Percentiles rank a stretch among this genome's conserved stretches.
phyloP scores from a whole-genome alignment of 441 rosid species.

The Capsella rubella region DNA sequence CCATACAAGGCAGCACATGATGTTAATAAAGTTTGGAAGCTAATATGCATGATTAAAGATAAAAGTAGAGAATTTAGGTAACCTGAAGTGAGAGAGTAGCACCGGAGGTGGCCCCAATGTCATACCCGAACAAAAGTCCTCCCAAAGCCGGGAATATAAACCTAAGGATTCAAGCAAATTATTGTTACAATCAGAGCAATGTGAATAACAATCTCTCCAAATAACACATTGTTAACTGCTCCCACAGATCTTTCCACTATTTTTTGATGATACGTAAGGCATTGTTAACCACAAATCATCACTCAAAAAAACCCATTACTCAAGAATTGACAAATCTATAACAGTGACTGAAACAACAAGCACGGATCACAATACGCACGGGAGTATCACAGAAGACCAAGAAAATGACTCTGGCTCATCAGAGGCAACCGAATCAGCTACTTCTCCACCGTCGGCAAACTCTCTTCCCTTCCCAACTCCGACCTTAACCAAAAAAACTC shows the following conservation, averaged over 20 bases:
- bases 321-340: conserved; percentile 16
- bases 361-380: conserved; percentile 56
- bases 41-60: background rate
- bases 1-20: conserved; percentile 17
- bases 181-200: conserved; percentile 7
- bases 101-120: conserved; percentile 98
- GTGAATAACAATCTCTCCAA: background rate
- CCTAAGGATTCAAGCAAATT: conserved; percentile 50
- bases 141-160: conserved; percentile 94
- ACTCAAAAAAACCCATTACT: conserved; percentile 8
- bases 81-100: conserved; percentile 93
- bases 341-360: background rate
- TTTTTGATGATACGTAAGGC: background rate
- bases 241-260: background rate
- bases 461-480: conserved; percentile 52
- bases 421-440: conserved; percentile 52
- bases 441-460: conserved; percentile 59
- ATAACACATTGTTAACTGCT: background rate
- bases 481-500: conserved; percentile 50
- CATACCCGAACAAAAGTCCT: conserved; percentile 93
- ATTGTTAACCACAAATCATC: background rate
- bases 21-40: background rate
- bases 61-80: background rate
- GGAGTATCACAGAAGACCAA: conserved; percentile 87
- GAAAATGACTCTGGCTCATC: conserved; percentile 70